Percentiles rank a stretch among this genome's conserved stretches.
Evolutionary conservation across 2,329 filamentous ascomycete genomes (phyloP).

Genomic region (Fusarium anthophilum): DNA sequence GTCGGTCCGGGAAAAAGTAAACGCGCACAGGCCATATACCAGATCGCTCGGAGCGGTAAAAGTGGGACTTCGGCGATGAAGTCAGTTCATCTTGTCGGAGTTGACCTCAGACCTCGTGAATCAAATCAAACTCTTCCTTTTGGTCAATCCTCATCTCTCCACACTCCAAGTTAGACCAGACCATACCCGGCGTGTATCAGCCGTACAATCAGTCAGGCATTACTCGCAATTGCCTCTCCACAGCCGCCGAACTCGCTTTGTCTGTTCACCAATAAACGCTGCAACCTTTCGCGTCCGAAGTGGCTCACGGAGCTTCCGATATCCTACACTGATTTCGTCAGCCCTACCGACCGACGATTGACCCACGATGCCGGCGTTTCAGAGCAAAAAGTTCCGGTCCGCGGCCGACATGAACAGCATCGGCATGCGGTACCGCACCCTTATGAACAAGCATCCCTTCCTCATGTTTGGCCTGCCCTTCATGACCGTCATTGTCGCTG

Average conservation of each 20-base stretch:
- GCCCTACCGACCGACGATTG: background rate
- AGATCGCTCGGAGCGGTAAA: background rate
- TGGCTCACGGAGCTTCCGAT: constrained; percentile 18
- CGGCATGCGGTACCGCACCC: constrained; percentile 78
- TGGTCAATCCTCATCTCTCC: constrained; percentile 5
- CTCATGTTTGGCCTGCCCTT: constrained; percentile 94
- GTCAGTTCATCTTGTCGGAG: constrained; percentile 17
- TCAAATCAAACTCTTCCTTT: constrained; percentile 25
- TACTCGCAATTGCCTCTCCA: constrained; percentile 2
- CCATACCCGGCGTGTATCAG: background rate
- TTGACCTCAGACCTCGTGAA: constrained; percentile 1
- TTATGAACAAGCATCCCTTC: constrained; percentile 84
- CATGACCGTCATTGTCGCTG: constrained; percentile 86
- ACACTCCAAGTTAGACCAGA: background rate
- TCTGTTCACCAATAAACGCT: constrained; percentile 1
- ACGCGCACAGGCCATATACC: constrained; percentile 28
- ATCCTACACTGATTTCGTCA: background rate
- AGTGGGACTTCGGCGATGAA: constrained; percentile 19
- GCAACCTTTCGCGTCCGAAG: background rate
- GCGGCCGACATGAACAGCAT: constrained; percentile 73
- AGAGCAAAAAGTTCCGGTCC: constrained; percentile 75
- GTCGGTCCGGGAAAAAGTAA: constrained; percentile 32
- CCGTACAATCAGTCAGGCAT: background rate
- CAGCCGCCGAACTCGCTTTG: constrained; percentile 4
- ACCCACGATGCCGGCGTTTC: constrained; percentile 62